Conservation (phyloP, 1,139 yeast species). For the Nakaseomyces uthaithaninus region DNA sequence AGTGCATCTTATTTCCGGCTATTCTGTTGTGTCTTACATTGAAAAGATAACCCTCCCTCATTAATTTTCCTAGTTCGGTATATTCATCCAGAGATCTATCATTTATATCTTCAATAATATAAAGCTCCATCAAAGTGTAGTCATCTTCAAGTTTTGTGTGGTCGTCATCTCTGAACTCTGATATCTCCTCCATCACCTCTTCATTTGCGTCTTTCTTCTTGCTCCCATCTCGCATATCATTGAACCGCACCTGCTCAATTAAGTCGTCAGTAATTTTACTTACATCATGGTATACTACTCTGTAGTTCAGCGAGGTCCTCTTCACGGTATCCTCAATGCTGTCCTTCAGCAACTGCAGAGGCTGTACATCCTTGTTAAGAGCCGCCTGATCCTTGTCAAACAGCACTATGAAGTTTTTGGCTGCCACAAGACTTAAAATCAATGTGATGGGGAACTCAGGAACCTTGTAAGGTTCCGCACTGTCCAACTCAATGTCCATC, state of each 20-base stretch:
- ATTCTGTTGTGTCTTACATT: constrained; percentile 2
- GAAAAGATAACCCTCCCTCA: constrained; percentile 7
- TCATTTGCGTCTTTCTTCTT: not conserved
- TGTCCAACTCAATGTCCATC: constrained; percentile 4
- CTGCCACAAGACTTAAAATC: constrained; percentile 15
- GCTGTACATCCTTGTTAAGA: not conserved
- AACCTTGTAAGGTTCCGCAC: constrained; percentile 8
- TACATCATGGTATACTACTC: not conserved
- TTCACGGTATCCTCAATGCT: not conserved
- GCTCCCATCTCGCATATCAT: not conserved
- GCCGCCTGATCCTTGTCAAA: constrained; percentile 1
- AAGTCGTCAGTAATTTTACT: constrained; percentile 1
- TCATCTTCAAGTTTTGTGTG: constrained; percentile 11
- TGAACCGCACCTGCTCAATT: not conserved
- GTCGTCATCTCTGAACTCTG: constrained; percentile 8
- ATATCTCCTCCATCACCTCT: constrained; percentile 5
- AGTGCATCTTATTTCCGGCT: constrained; percentile 3
- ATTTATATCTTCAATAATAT: constrained; percentile 6
- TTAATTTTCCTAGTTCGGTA: constrained; percentile 10
- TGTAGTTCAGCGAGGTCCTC: not conserved
- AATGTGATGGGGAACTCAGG: constrained; percentile 19
- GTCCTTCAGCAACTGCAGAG: constrained; percentile 1
- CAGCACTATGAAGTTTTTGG: constrained; percentile 15
- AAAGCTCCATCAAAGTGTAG: constrained; percentile 5
- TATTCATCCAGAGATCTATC: constrained; percentile 5